A percentile compares a stretch with the other conserved stretches of the same genome.
phyloP scores from a whole-genome alignment of 768 basidiomycete genomes.

The Termitomyces sp. region DNA sequence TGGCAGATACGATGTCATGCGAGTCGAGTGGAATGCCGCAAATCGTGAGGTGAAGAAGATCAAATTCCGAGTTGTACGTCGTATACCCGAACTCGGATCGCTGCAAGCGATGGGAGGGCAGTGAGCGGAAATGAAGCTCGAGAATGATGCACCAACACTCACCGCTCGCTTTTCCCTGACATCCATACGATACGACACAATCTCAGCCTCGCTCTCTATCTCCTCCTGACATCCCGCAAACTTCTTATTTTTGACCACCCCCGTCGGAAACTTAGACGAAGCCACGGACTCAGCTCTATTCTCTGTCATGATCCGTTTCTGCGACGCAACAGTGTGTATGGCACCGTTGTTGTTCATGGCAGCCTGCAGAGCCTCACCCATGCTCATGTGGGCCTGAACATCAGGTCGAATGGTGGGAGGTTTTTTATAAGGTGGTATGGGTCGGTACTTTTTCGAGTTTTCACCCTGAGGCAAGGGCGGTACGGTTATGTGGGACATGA shows the following conservation, averaged over 20 bases:
- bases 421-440: background rate
- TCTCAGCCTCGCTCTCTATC: background rate
- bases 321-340: background rate
- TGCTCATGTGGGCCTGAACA: constrained; percentile 3
- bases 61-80: background rate
- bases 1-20: background rate
- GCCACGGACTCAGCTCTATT: background rate
- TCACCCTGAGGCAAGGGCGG: constrained; percentile 16
- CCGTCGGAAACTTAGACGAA: background rate
- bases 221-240: background rate
- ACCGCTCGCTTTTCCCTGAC: background rate
- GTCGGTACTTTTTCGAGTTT: constrained; percentile 12
- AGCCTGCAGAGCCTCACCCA: constrained; percentile 11
- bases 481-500: constrained; percentile 19
- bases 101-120: background rate
- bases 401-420: background rate
- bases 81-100: background rate
- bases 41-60: background rate
- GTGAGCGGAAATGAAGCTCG: background rate
- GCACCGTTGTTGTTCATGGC: constrained; percentile 12
- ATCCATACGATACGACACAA: background rate
- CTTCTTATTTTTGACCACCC: background rate
- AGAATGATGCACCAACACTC: background rate
- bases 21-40: background rate
- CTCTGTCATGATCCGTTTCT: background rate